Base-by-base conservation (phyloP, 805 yeast genomes). In the Sporopachydermia quercuum region DNA sequence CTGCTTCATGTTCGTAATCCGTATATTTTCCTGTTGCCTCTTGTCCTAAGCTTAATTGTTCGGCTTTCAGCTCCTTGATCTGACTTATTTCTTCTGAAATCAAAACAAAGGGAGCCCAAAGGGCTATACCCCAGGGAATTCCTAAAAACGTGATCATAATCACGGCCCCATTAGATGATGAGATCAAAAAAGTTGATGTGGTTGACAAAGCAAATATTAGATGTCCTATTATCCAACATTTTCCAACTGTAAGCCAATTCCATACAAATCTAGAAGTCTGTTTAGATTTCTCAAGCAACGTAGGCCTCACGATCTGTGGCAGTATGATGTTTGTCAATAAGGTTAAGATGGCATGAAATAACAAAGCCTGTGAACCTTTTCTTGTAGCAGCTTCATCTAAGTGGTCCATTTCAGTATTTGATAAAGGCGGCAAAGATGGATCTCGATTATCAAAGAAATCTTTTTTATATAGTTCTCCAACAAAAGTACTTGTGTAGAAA, bases 101-200 rank as follows among this genome's bases (percentile, higher is more conserved):
- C 33, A 76, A 49, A 1, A 74, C 74, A 52, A 74, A 76, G 4
- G 82, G 82, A 2, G 76, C 74, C 82, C 82, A 76, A 14, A 73
- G 61, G 0, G 79, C 76, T 43, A 63, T 63, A 1, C 81, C 80
- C 82, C 82, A 76, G 0, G 79, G 68, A 15, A 75, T 56, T 2
- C 82, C 82, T 36, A 74, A 51, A 13, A 74, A 47, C 0, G 64
- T 74, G 46, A 75, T 69, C 50, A 75, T 50, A 0, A 58, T 45
- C 5, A 73, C 65, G 1, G 76, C 79, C 8, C 52, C 57, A 0
- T 40, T 40, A 4, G 70, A 68, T 4, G 56, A 55, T 2, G 47
- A 34, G 16, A 73, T 62, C 39, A 64, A 63, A 39, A 71, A 66
- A 0, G 80, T 71, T 1, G 63, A 46, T 4, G 62, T 30, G 58